A percentile compares a stretch with the other conserved stretches of the same genome.
Evolutionary conservation across 345 rosid species (phyloP).

Genomic region (Psidium friedrichsthalianum): DNA sequence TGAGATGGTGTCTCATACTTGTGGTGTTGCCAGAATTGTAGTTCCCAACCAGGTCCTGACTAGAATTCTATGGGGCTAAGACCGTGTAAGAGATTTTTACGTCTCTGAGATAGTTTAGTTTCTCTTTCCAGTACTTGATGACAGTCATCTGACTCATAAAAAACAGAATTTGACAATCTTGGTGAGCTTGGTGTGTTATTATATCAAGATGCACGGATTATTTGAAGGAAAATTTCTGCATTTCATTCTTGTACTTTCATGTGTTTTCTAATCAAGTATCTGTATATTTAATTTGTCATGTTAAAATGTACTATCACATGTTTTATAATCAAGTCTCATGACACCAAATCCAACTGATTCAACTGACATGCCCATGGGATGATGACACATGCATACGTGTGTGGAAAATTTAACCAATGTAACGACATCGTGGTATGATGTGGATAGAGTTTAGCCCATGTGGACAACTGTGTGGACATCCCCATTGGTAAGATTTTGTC

Average conservation of each 20-base stretch:
- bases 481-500: neutral
- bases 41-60: neutral
- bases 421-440: neutral
- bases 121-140: neutral
- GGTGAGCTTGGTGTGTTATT: neutral
- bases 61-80: neutral
- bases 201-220: neutral
- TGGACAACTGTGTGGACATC: neutral
- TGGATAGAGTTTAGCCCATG: neutral
- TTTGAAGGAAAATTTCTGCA: neutral
- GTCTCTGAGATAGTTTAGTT: neutral
- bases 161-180: neutral
- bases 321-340: neutral
- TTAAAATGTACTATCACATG: neutral
- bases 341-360: neutral
- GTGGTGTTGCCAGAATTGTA: neutral
- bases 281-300: neutral
- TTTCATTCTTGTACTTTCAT: neutral
- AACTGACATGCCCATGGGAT: neutral
- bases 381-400: neutral
- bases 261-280: neutral
- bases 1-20: neutral
- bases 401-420: neutral
- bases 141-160: neutral
- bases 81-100: neutral